Percentiles rank a stretch among this genome's conserved stretches.
phyloP scores from a whole-genome alignment of 805 yeast genomes.

The Starmerella lactis-condensi region DNA sequence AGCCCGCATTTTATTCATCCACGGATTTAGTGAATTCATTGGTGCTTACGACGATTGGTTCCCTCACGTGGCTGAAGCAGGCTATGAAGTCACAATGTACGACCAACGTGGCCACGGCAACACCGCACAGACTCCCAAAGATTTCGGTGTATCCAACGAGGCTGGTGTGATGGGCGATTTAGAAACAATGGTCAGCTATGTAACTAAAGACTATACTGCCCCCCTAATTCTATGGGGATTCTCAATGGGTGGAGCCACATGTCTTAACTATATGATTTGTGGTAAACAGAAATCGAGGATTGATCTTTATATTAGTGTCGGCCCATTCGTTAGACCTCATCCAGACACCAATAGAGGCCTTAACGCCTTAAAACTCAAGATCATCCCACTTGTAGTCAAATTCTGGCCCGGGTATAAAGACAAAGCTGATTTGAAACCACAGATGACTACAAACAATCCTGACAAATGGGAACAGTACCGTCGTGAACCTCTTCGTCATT shows the following conservation, averaged over 20 bases:
- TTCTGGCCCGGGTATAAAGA: conserved; percentile 18
- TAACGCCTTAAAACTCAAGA: conserved; percentile 14
- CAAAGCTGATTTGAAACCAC: conserved; percentile 15
- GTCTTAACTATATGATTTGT: conserved; percentile 22
- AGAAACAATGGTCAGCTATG: conserved; percentile 18
- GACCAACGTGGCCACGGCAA: conserved; percentile 27
- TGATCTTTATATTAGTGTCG: conserved; percentile 21
- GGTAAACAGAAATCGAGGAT: conserved; percentile 21
- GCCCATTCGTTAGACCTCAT: conserved; percentile 21
- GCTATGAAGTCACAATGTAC: conserved; percentile 23
- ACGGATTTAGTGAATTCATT: conserved; percentile 24
- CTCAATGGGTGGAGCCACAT: conserved; percentile 26
- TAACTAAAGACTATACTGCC: conserved; percentile 12
- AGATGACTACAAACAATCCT: conserved; percentile 19
- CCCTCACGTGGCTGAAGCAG: conserved; percentile 18
- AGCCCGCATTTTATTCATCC: conserved; percentile 22
- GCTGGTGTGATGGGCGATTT: conserved; percentile 20
- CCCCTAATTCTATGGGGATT: conserved; percentile 23
- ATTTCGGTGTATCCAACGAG: conserved; percentile 23
- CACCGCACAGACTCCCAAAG: conserved; percentile 18
- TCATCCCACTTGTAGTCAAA: conserved; percentile 18
- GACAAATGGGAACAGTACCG: conserved; percentile 12
- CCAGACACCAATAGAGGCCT: conserved; percentile 13
- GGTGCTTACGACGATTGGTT: conserved; percentile 21
- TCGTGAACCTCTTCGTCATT: conserved; percentile 18